Percentiles rank a stretch among this genome's conserved stretches.
Conservation (phyloP, 176 grass and related monocot species). For the Carex myosuroides region DNA sequence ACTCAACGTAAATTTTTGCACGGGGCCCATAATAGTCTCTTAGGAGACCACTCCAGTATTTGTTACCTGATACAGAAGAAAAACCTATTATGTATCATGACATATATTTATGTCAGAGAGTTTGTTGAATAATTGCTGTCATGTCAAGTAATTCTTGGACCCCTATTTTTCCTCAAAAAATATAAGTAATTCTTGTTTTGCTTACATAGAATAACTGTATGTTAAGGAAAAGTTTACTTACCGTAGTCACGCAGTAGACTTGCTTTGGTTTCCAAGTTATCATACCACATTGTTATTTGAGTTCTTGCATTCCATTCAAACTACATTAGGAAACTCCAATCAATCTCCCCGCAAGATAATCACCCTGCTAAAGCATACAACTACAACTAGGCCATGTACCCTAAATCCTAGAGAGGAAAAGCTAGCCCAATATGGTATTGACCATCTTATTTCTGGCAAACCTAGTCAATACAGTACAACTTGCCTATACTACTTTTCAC, state of each 20-base stretch:
- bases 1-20: slow-evolving; percentile 64
- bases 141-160: not conserved
- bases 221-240: not conserved
- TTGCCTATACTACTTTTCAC: not conserved
- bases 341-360: not conserved
- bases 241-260: slow-evolving; percentile 75
- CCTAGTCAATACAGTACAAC: not conserved
- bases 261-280: slow-evolving; percentile 66
- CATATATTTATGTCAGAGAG: not conserved
- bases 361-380: not conserved
- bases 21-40: slow-evolving; percentile 61
- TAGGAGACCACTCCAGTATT: slow-evolving; percentile 82
- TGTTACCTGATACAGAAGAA: slow-evolving; percentile 51
- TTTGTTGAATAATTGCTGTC: not conserved
- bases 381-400: not conserved
- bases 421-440: not conserved
- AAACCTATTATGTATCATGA: not conserved
- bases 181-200: not conserved
- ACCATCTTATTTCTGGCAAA: not conserved
- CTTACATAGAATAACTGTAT: not conserved
- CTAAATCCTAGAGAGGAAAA: not conserved
- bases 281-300: slow-evolving; percentile 92
- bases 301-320: slow-evolving; percentile 96
- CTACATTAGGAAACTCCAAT: slow-evolving; percentile 35
- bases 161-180: no score